Conservation (phyloP, 2,329 filamentous ascomycete genomes). For the Cercospora berteroae region DNA sequence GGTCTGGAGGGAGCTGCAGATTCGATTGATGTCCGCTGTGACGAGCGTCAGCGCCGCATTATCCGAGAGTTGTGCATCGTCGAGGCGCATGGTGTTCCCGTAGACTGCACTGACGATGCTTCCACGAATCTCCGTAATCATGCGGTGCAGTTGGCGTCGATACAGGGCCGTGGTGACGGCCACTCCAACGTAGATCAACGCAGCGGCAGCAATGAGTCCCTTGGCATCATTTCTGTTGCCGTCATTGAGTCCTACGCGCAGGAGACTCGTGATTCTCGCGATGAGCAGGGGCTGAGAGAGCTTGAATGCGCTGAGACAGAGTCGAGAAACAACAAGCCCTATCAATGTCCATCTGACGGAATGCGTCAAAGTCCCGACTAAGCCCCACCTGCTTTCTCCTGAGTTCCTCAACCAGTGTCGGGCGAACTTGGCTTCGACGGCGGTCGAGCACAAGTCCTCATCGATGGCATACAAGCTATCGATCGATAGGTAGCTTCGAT, state of each 20-base stretch:
- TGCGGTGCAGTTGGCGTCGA: slow-evolving; percentile 21
- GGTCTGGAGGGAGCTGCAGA: slow-evolving; percentile 18
- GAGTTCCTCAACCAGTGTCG: slow-evolving; percentile 11
- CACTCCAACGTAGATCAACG: slow-evolving; percentile 20
- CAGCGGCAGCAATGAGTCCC: slow-evolving; percentile 22
- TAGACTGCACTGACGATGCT: slow-evolving; percentile 23
- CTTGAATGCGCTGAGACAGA: slow-evolving; percentile 23
- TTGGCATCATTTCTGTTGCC: slow-evolving; percentile 11
- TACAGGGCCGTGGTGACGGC: slow-evolving; percentile 22
- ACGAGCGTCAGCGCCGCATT: slow-evolving; percentile 23
- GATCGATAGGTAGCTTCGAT: slow-evolving; percentile 25
- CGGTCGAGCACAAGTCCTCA: slow-evolving; percentile 15
- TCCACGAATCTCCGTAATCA: slow-evolving; percentile 26
- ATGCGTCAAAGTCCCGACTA: slow-evolving; percentile 9
- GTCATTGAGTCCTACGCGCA: slow-evolving; percentile 12
- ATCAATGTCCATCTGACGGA: slow-evolving; percentile 12
- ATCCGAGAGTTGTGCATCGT: slow-evolving; percentile 18
- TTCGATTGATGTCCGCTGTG: slow-evolving; percentile 24
- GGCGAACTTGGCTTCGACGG: slow-evolving; percentile 14
- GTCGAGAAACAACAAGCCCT: slow-evolving; percentile 14
- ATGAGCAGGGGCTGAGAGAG: slow-evolving; percentile 24
- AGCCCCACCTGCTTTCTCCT: neutral
- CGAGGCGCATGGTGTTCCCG: slow-evolving; percentile 15
- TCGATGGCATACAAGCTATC: slow-evolving; percentile 30
- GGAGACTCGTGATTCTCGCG: slow-evolving; percentile 14